Conservation (phyloP, 352 stramenopile species). For the Blastocystis sp. region DNA sequence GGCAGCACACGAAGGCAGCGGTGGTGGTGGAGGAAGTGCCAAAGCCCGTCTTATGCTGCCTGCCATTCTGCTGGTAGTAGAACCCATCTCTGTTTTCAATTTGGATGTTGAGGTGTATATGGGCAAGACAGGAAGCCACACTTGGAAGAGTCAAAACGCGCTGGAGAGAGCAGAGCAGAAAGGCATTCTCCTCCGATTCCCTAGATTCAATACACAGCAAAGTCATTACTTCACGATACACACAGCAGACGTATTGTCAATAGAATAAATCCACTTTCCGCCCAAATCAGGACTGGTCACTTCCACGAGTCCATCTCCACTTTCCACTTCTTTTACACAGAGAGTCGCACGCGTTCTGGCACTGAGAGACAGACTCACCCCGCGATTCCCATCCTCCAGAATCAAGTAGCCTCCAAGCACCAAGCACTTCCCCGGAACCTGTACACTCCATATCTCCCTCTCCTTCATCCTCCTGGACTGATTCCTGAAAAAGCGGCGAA, state of each 20-base stretch:
- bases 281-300: conserved; percentile 11
- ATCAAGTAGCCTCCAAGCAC: background rate
- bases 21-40: conserved; percentile 10
- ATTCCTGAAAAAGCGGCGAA: too few relatives aligned
- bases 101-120: background rate
- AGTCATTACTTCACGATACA: background rate
- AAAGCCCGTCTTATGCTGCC: conserved; percentile 1
- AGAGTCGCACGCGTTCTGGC: background rate
- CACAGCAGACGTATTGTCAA: background rate
- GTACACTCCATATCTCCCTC: too few relatives aligned
- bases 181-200: conserved; percentile 8
- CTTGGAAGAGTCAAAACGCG: background rate
- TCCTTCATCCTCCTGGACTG: too few relatives aligned
- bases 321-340: background rate
- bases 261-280: conserved; percentile 8
- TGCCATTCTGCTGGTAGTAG: background rate
- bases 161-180: background rate
- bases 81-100: background rate
- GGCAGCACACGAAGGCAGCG: background rate
- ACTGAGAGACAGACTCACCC: background rate
- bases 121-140: background rate
- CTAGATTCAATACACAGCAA: background rate
- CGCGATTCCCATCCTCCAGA: conserved; percentile 23
- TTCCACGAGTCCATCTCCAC: background rate
- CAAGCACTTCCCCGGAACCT: conserved; percentile 9